Base-by-base conservation (phyloP, 306 rosid species). In the Glycine tomentella region DNA sequence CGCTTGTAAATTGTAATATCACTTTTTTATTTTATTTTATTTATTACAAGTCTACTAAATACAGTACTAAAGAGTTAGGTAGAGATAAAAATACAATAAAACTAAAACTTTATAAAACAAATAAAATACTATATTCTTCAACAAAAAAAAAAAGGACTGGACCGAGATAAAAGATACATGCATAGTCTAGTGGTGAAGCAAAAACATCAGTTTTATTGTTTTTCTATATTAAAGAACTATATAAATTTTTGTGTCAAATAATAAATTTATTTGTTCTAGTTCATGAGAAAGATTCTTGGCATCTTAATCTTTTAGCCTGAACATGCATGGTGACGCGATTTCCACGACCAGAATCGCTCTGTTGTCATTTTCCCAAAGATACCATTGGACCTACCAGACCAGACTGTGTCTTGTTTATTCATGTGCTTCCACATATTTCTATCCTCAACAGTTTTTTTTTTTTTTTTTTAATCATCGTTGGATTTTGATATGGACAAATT, bases 361-460 rank as follows among this genome's bases (percentile, higher is more conserved):
- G 3, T 49, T 49, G 73, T 82, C 81, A 15, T 69, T 76, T 82
- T 82, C 59, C 12, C 2, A 6, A 36, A 76, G 67, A 76, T 82
- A 68, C 72, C 59, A 9, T 38, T 25, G 78, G 71, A 58, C 71
- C 85, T 10, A 69, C 74, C 12, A 57, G 4, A 74, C 75, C 15
- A 56, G 34, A 53, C 13, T 31, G 5, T 42, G 12, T 17, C 42
- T 34, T 10, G 25, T 48, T 53, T 34, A 65, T 10, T 9, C 20
- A 17, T 57, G 2, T 15, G 40, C 70, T 5, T 44, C 36, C 72
- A 44, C 52, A 67, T 67, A 67, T 40, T 66, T 42, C 8, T 3
- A 65, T 67, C 50, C 72, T 3, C 52, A 15, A n/a, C 3, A 7
- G 8, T 7, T 12, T 42, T 25, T 25, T 25, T 25, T 25, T 25